phyloP scores from a whole-genome alignment of 75 land plant genomes.

The Sequoia sempervirens region DNA sequence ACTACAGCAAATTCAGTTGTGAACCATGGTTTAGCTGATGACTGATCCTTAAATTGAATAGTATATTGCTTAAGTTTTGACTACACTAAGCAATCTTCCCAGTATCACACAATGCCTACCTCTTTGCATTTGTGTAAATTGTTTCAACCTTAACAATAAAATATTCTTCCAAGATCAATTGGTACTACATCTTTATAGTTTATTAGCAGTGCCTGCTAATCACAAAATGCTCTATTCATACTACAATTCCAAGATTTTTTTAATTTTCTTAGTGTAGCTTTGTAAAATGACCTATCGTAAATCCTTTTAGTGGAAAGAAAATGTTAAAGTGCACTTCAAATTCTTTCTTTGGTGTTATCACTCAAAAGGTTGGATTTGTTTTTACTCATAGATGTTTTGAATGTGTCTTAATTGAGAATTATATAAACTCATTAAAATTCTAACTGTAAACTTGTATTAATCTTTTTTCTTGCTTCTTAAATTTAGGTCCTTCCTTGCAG shows the following conservation, averaged over 20 bases:
- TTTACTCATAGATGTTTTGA: not conserved
- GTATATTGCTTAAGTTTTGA: not conserved
- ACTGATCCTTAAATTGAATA: not conserved
- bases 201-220: not conserved
- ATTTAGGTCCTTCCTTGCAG: not conserved
- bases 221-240: not conserved
- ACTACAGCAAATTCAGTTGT: not conserved
- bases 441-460: not conserved
- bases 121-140: not conserved
- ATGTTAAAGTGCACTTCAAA: not conserved
- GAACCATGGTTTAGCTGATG: not conserved
- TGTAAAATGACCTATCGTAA: not conserved
- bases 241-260: not conserved
- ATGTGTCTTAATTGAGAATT: not conserved
- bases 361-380: not conserved
- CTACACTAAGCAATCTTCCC: not conserved
- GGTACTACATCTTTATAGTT: not conserved
- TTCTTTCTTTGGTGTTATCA: not conserved
- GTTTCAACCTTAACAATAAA: slow-evolving; percentile 5
- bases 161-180: not conserved
- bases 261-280: not conserved
- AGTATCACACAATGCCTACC: not conserved
- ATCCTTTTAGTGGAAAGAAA: not conserved
- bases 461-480: slow-evolving; percentile 9
- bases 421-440: not conserved